Base-by-base conservation (phyloP, 805 yeast species). In the Schizosaccharomyces lindneri region DNA sequence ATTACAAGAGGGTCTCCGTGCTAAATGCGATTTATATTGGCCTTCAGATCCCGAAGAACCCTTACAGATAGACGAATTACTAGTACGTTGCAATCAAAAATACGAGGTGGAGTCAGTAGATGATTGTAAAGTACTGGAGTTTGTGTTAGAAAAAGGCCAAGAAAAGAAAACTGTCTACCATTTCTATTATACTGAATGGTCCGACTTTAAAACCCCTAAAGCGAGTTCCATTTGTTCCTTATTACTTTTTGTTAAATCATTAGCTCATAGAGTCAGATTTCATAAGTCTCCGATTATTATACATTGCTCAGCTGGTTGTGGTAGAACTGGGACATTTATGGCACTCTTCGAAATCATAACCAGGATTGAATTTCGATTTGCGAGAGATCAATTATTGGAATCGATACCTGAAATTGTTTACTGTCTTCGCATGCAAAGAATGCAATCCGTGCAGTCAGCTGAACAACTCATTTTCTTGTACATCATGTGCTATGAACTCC, bases 231-330 rank as follows among this genome's bases (percentile, higher is more conserved):
- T 51, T 24, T 9, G 24, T 19, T 6, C 11, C 13, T 5, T 51
- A 17, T 9, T 29, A 17, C 57, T 17, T 1, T 51, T 7, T 24
- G 32, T 51, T 17, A 21, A 29, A 6, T 17, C 19, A 17, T 17
- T 51, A 17, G 21, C 36, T 17, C 36, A 51, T 21, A 17, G 4
- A 17, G 31, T 29, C 17, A 29, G 9, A 5, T 51, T 51, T 17
- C 19, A 51, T 7, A 29, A 17, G 15, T 21, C 57, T 24, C 84
- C 86, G 32, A 78, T 81, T 2, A 68, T 87, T 55, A 87, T 85
- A 55, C 97, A 90, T 73, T 90, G 98, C 71, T 84, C 95, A 15
- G 97, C 97, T 1, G 98, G 98, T 0, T 90, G 96, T 71, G 98
- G 98, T 9, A 77, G 98, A 63, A 90, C 97, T 0, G 98, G 98